Base-by-base conservation (phyloP, 2,329 filamentous ascomycete species). In the Ceratocystis alfenasii region DNA sequence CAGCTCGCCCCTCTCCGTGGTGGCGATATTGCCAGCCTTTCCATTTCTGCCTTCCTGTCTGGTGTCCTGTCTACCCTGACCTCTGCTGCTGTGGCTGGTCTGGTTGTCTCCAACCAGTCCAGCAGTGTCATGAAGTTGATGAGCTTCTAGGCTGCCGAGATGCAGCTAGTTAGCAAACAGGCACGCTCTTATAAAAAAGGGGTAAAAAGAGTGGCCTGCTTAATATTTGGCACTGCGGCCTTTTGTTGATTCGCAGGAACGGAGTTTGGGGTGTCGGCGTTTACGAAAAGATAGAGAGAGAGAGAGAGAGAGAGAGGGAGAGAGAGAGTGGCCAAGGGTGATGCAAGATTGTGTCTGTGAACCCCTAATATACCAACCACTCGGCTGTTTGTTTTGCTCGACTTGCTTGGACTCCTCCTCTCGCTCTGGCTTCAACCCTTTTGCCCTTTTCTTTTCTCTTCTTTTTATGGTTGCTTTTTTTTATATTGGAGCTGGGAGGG, bases 31-130 rank as follows among this genome's bases (percentile, higher is more conserved):
- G 86, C 88, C 3, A 80, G 80, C 60, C 81, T 95, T 33, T 90
- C 90, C 2, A 66, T 95, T 22, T 91, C 87, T 41, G 89, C 90
- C 5, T 80, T 95, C 69, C 74, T 91, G 64, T 87, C 88, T 0
- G 90, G 91, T 72, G 84, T 94, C 44, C 77, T 95, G 68, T 83
- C 87, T 33, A 95, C 90, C 0, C 77, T 95, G 70, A 91, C 86
- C 2, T 89, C 86, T 70, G 91, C 90, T 17, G 84, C 82, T 65
- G 85, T 93, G 71, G 89, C 89, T 1, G 89, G 89, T 53, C 80
- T 95, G 74, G 79, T 95, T 68, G 82, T 89, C 59, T 85, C 83
- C 22, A 75, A 83, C 53, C 76, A 78, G 70, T 60, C 60, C 3
- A 64, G 30, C 30, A 44, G 63, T 25, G 60, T 68, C 60, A 61